Evolutionary conservation across 2,329 filamentous ascomycete genomes (phyloP).

Genomic region (Aurifilum marmelostoma): DNA sequence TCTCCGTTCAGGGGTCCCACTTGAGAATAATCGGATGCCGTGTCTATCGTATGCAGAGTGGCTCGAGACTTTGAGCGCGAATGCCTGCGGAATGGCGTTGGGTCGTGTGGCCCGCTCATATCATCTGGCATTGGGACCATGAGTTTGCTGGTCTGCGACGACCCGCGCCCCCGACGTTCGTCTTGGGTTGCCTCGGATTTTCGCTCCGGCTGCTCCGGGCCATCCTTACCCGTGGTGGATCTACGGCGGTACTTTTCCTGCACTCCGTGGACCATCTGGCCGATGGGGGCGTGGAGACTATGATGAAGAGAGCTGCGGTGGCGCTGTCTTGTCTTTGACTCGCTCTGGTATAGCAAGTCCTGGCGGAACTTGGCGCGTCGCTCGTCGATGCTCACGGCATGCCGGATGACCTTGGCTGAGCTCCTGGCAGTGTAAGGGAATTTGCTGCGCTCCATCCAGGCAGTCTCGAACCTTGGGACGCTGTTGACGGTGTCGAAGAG

Average conservation of each 20-base stretch:
- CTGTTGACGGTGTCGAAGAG: constrained; percentile 84
- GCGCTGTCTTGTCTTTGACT: constrained; percentile 27
- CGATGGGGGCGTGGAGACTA: constrained; percentile 28
- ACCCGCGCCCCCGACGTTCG: constrained; percentile 26
- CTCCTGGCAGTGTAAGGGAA: constrained; percentile 69
- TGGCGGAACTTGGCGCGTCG: constrained; percentile 72
- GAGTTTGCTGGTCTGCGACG: constrained; percentile 15
- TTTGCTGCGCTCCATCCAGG: constrained; percentile 78
- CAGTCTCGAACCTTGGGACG: constrained; percentile 74
- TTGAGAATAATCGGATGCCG: constrained; percentile 40
- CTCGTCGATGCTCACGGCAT: constrained; percentile 73
- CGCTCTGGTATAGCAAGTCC: constrained; percentile 65
- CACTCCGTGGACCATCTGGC: constrained; percentile 33
- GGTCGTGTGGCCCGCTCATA: constrained; percentile 33
- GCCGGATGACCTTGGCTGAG: constrained; percentile 64
- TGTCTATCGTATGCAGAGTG: constrained; percentile 34
- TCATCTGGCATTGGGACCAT: constrained; percentile 12
- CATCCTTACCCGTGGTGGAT: not conserved
- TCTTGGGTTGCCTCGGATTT: not conserved
- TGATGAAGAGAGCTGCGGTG: constrained; percentile 32
- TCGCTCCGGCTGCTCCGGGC: not conserved
- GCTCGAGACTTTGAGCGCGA: constrained; percentile 36
- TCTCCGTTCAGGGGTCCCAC: constrained; percentile 33
- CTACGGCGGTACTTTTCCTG: constrained; percentile 44
- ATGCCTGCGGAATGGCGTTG: constrained; percentile 46